Base-by-base conservation (phyloP, 768 basidiomycete genomes). In the Podaxis sp. region DNA sequence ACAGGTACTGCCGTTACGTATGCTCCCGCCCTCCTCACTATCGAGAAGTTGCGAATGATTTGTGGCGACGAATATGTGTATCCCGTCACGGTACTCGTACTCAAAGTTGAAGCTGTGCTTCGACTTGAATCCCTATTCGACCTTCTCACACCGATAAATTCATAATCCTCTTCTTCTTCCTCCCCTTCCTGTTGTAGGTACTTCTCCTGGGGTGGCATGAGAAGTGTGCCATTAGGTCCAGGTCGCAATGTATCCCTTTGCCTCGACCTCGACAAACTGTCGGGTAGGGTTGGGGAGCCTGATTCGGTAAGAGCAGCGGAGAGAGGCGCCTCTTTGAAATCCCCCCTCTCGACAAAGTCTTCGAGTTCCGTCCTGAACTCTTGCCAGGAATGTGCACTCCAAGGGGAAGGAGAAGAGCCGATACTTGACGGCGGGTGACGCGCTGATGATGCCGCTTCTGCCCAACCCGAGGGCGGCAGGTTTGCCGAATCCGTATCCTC, bases 1-100 rank as follows among this genome's bases (percentile, higher is more conserved):
- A 51, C 18, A 60, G 63, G 44, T 60, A 60, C 21, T 64, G 68
- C 11, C 64, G 61, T 69, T 16, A 85, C 76, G 47, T 80, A 82
- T n/a, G 85, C 84, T 9, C 80, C 75, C 11, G 82, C 77, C 54
- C 80, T 73, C 59, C 81, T 74, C 25, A 78, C 82, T 10, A 86
- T 71, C 21, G 76, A 79, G 7, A 77, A 81, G 55, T 74, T 75
- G 52, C 79, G 71, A 5, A 82, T 79, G 53, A 82, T 75, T 7
- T 74, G 75, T 13, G 76, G 67, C 16, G 72, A 62, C 2, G 70
- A 68, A 11, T 79, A 64, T 21, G 70, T 68, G 14, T 79, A 65
- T 23, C 67, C 74, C 1, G 74, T 74, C 11, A 85, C 78, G 2
- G 82, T 84, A 16, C 50, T 53, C 10, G 42, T 44, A 46, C 73